Conservation (phyloP, 768 basidiomycete species). For the Amanita thiersii region DNA sequence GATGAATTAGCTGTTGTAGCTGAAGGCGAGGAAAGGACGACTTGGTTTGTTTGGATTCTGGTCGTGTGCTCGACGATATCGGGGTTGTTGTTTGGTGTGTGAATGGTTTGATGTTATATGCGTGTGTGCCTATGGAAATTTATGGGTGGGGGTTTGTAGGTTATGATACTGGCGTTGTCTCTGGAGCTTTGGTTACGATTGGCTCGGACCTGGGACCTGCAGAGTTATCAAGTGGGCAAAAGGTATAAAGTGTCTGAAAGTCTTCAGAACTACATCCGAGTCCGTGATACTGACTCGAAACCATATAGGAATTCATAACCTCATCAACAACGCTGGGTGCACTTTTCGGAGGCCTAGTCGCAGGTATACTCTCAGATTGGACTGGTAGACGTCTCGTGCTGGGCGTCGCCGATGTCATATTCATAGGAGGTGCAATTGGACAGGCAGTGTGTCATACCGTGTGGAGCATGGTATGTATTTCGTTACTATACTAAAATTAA, state of each 20-base stretch:
- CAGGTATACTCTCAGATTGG: conserved; percentile 65
- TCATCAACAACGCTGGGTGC: conserved; percentile 75
- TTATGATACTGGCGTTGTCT: conserved; percentile 77
- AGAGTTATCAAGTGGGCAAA: conserved; percentile 51
- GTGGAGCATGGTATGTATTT: conserved; percentile 50
- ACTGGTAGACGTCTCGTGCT: conserved; percentile 60
- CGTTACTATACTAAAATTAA: conserved; percentile 2
- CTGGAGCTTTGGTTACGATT: conserved; percentile 73
- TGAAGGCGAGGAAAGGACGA: conserved; percentile 59
- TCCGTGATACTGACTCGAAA: too few relatives aligned
- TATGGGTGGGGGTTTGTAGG: conserved; percentile 30
- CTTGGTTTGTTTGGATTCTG: conserved; percentile 73
- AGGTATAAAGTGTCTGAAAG: conserved; percentile 30
- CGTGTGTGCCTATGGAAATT: not conserved
- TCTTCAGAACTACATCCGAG: too few relatives aligned
- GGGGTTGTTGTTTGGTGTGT: conserved; percentile 66
- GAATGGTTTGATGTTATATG: not conserved
- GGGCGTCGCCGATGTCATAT: conserved; percentile 60
- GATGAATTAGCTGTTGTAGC: conserved; percentile 52
- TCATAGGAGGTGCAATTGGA: conserved; percentile 65
- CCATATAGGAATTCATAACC: conserved; percentile 65
- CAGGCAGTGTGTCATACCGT: conserved; percentile 67
- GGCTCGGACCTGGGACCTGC: conserved; percentile 54
- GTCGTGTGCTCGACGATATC: conserved; percentile 71
- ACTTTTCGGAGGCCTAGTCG: conserved; percentile 62